These are phyloP conservation scores for Mortierella sp. DNA, from an alignment of 371 early-diverging fungal genomes.

Conservation along the genomic window DNA sequence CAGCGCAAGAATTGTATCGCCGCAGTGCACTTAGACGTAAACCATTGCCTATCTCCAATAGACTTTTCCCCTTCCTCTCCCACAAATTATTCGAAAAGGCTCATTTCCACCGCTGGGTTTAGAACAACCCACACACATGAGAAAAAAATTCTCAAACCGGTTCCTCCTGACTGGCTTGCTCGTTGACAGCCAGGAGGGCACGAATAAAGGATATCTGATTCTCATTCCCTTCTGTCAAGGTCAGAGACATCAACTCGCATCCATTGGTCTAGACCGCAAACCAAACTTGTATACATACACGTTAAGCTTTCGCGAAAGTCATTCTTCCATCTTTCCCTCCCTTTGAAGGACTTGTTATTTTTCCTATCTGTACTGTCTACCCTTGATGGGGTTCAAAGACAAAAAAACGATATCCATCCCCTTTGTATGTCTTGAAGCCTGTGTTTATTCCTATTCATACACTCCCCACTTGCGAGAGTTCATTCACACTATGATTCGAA, in stretches of 20 bases:
- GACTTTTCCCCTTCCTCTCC: conserved; percentile 2
- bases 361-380: background rate
- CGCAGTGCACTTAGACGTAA: background rate
- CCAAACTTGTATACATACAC: no score
- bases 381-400: background rate
- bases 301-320: background rate
- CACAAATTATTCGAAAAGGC: conserved; percentile 2
- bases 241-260: background rate
- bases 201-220: background rate
- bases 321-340: background rate
- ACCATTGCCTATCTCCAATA: background rate
- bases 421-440: background rate
- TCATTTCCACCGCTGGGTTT: background rate
- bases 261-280: conserved; percentile 7
- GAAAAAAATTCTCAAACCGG: background rate
- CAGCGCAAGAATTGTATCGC: background rate
- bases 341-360: background rate
- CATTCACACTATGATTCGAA: no score
- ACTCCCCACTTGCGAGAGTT: background rate
- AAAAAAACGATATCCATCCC: background rate
- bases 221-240: background rate
- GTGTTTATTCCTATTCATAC: background rate
- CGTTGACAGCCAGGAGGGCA: background rate
- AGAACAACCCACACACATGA: background rate
- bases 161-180: background rate